Evolutionary conservation across 345 rosid species (phyloP), one percentile per base, ranked within the genome.

Genomic region (Psidium friedrichsthalianum): DNA sequence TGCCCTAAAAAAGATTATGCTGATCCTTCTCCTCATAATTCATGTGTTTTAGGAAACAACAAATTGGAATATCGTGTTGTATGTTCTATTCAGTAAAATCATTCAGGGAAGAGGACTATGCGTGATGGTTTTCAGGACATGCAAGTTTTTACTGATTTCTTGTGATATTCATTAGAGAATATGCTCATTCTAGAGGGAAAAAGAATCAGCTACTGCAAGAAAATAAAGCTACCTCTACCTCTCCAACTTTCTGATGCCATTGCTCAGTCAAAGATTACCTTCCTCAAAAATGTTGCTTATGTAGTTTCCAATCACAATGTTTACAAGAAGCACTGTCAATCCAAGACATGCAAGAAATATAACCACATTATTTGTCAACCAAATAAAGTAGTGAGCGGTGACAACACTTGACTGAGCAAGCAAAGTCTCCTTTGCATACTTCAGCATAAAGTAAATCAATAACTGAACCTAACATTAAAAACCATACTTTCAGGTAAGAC

Each of bases 261-360:
- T 29, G 56, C 22, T 61, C 10, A 18, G 40, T 27, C 74, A 61
- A 61, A 61, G 74, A 27, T 90, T 91, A 94, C 99, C 99, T 95
- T 96, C 99, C 89, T 98, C 97, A 88, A 96, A 98, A 96, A 98
- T 96, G 88, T 98, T 98, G 93, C 98, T 96, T 86, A 98, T 92
- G 90, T 96, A 96, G 93, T 95, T 95, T 84, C 99, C 99, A 9
- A 98, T 98, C 55, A 94, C 53, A 57, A 96, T 87, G 90, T 98
- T 98, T 80, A 98, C 92, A 1, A 99, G 99, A 88, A 98, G 95
- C 88, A 98, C 99, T 0, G 98, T 98, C 58, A 98, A 91, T 88
- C 99, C 99, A 74, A 98, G 92, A 82, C 94, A 94, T 11, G 98
- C 99, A 29, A 98, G 93, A 87, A 98, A 98, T 84, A 95, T 89